These are phyloP conservation scores for Ustilago lituana DNA, from an alignment of 1,284 basidiomycete species.

Conservation along the genomic window DNA sequence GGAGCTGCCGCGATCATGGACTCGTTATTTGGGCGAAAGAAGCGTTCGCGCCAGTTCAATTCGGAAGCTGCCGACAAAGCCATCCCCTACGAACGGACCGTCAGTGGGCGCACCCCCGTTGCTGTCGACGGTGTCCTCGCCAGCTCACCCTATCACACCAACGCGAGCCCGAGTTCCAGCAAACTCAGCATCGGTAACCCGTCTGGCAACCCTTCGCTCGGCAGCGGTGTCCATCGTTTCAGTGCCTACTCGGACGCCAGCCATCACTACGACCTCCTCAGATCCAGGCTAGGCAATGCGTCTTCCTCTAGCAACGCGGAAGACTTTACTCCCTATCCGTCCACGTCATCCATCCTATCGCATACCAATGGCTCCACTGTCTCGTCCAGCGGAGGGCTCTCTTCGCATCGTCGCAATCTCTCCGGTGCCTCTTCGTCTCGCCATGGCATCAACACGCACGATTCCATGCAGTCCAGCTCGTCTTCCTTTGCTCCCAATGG, in stretches of 20 bases:
- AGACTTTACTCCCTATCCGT: conserved; percentile 19
- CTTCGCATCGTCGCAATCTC: conserved; percentile 31
- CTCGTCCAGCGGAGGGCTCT: conserved; percentile 21
- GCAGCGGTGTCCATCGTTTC: conserved; percentile 35
- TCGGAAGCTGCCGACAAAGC: conserved; percentile 51
- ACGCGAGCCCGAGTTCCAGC: conserved; percentile 24
- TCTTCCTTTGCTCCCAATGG: conserved; percentile 20
- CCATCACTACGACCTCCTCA: conserved; percentile 13
- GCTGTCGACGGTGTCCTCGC: conserved; percentile 25
- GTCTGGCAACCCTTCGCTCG: conserved; percentile 37
- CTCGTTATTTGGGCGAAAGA: conserved; percentile 52
- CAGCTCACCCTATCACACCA: conserved; percentile 15
- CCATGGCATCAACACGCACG: conserved; percentile 24
- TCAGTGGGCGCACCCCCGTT: conserved; percentile 38
- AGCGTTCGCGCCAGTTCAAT: conserved; percentile 51
- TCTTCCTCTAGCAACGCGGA: conserved; percentile 12
- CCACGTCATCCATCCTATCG: conserved; percentile 36
- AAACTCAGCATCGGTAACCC: conserved; percentile 45
- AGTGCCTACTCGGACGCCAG: conserved; percentile 29
- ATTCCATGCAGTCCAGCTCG: conserved; percentile 37
- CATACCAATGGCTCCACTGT: conserved; percentile 31
- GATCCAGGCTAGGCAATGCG: conserved; percentile 12
- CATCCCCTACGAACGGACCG: conserved; percentile 52
- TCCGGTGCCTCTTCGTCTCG: conserved; percentile 39
- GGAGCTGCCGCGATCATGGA: conserved; percentile 52